A percentile compares a stretch with the other conserved stretches of the same genome.
These are phyloP conservation scores for Somion occarium DNA, from an alignment of 1,284 basidiomycete species.

Conservation along the genomic window DNA sequence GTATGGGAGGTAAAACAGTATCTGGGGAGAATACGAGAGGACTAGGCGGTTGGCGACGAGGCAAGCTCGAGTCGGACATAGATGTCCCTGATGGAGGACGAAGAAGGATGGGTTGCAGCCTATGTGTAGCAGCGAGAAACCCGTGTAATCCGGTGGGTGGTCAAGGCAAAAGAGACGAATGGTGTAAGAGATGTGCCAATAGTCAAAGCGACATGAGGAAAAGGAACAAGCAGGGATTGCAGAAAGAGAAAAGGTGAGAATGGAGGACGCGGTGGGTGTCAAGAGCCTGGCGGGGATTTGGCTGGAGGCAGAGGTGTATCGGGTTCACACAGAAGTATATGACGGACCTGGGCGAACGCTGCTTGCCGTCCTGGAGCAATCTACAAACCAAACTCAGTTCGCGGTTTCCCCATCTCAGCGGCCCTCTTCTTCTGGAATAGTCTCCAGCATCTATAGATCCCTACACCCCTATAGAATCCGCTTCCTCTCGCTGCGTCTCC, in stretches of 20 bases:
- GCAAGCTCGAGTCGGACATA: slow-evolving; percentile 59
- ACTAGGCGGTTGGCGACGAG: slow-evolving; percentile 67
- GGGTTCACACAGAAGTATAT: slow-evolving; percentile 1
- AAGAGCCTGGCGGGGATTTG: background rate
- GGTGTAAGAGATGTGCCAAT: slow-evolving; percentile 16
- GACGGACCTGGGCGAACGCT: background rate
- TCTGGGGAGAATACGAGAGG: slow-evolving; percentile 75
- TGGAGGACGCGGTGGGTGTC: slow-evolving; percentile 4
- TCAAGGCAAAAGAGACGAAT: slow-evolving; percentile 8
- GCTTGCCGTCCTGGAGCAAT: background rate
- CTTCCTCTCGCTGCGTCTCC: background rate
- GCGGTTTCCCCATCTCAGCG: background rate
- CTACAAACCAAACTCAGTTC: background rate
- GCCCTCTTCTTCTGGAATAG: background rate
- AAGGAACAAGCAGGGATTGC: slow-evolving; percentile 12
- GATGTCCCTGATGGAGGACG: slow-evolving; percentile 20
- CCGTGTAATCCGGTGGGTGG: background rate
- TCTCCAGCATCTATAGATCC: background rate
- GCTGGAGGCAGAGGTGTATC: background rate
- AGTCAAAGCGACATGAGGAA: slow-evolving; percentile 34
- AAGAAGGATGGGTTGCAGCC: slow-evolving; percentile 6
- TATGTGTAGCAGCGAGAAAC: slow-evolving; percentile 1
- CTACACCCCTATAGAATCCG: background rate
- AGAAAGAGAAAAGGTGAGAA: slow-evolving; percentile 11
- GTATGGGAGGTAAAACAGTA: slow-evolving; percentile 47